Evolutionary conservation across 2,329 filamentous ascomycete genomes (phyloP), one percentile per base, ranked within the genome.

Genomic region (Ophiostoma sp.): DNA sequence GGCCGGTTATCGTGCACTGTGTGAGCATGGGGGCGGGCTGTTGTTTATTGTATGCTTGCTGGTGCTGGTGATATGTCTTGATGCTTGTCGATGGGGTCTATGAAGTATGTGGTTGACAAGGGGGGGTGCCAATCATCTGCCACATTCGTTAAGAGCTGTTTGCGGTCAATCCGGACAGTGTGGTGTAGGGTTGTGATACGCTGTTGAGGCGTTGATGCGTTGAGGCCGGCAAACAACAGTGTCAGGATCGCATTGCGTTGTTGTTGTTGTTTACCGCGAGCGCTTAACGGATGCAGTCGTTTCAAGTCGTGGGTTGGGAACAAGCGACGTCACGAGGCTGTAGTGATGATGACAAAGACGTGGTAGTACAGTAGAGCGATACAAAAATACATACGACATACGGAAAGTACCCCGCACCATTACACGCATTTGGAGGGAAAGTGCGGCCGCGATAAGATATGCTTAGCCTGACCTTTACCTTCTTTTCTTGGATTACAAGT

Each of bases 321-420:
- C 27, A 33, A 33, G 13, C 13, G 57, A 62, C 27, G 57, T 62
- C 57, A 62, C 57, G 27, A 62, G 57, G 57, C 57, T 62, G 11
- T 62, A 15, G 8, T 13, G 57, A 17, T 33, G 57, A 62, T 62
- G 57, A 62, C 57, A 62, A 62, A 62, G 57, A 62, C 57, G 15
- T 27, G n/a, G 6, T 57, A 57, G 11, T 57, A 27, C 23, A 27
- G n/a, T 13, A 20, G 13, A 39, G 20, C 4, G 1, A 48, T 44
- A 44, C 41, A 44, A 44, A 6, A 44, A 17, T 44, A 44, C 41
- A 17, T 44, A 5, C 41, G 23, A 3, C 20, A 54, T 23, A 54
- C n/a, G 13, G 27, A 62, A 60, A 33, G 57, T 62, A 62, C 57
- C 57, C 57, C 57, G 57, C 52, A 57, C 57, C 57, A 27, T 60